Conservation (phyloP, 164 flowering plant genomes). For the Houttuynia cordata region DNA sequence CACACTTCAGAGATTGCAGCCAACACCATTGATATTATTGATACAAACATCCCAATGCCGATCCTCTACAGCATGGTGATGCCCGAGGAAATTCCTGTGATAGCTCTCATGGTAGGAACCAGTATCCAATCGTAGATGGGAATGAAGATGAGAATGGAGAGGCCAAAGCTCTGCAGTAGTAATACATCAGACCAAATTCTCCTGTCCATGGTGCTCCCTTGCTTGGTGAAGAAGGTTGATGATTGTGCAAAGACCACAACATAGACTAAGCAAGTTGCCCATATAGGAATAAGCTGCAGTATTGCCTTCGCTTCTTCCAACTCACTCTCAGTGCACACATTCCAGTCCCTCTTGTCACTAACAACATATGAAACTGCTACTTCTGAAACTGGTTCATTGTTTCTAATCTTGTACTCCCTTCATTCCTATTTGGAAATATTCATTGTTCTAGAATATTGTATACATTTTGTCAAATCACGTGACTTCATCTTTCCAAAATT, state of each 20-base stretch:
- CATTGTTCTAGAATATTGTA: too few species aligned
- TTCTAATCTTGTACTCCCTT: too few species aligned
- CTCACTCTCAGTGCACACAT: neutral
- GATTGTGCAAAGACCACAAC: constrained; percentile 6
- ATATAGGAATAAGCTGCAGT: constrained; percentile 3
- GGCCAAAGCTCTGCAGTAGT: neutral
- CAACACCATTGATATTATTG: constrained; percentile 3
- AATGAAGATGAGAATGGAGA: constrained; percentile 1
- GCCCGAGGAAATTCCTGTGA: neutral
- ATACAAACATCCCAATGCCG: constrained; percentile 6
- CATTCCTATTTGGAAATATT: too few species aligned
- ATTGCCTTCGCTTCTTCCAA: constrained; percentile 3
- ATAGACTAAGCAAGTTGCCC: constrained; percentile 3
- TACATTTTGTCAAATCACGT: too few species aligned
- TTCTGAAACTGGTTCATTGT: too few species aligned
- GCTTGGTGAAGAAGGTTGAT: constrained; percentile 9
- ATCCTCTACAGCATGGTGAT: constrained; percentile 7
- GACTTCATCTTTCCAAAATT: too few species aligned
- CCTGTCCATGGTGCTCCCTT: constrained; percentile 9
- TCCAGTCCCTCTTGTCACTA: neutral
- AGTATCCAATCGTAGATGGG: neutral
- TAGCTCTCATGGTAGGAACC: neutral
- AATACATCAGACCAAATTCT: neutral
- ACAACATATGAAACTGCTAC: too few species aligned
- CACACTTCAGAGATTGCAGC: constrained; percentile 5